Conservation (phyloP, 805 yeast species). For the Starmerella bacillaris region DNA sequence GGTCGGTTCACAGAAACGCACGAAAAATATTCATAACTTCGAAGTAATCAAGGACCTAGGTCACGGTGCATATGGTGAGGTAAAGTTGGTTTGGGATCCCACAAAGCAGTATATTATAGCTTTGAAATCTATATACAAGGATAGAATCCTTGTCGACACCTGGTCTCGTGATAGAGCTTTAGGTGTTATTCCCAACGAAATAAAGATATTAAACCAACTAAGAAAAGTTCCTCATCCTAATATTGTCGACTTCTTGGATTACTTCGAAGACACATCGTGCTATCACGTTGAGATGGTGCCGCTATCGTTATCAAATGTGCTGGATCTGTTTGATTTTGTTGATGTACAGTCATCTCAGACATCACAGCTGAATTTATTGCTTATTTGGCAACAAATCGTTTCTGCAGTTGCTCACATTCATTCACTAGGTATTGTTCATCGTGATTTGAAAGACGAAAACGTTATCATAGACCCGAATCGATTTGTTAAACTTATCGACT, state of each 20-base stretch:
- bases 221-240: slow-evolving; percentile 61
- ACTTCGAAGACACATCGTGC: slow-evolving; percentile 77
- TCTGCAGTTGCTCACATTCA: slow-evolving; percentile 71
- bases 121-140: slow-evolving; percentile 70
- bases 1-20: slow-evolving; percentile 53
- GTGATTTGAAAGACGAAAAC: slow-evolving; percentile 92
- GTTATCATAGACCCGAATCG: slow-evolving; percentile 67
- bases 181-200: slow-evolving; percentile 94
- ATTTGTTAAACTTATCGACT: slow-evolving; percentile 70
- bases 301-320: slow-evolving; percentile 66
- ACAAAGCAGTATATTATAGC: slow-evolving; percentile 51
- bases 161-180: slow-evolving; percentile 87
- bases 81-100: slow-evolving; percentile 38
- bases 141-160: slow-evolving; percentile 82
- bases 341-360: slow-evolving; percentile 34
- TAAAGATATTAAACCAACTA: slow-evolving; percentile 75
- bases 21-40: slow-evolving; percentile 56
- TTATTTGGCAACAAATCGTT: slow-evolving; percentile 38
- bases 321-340: slow-evolving; percentile 81
- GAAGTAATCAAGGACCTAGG: slow-evolving; percentile 63
- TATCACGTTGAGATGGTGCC: slow-evolving; percentile 85
- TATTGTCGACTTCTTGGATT: slow-evolving; percentile 69
- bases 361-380: slow-evolving; percentile 1
- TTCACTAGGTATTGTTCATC: slow-evolving; percentile 65
- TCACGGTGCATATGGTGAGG: slow-evolving; percentile 94